Conservation (phyloP, 2,329 filamentous ascomycete species). For the Trichophyton mentagrophytes region DNA sequence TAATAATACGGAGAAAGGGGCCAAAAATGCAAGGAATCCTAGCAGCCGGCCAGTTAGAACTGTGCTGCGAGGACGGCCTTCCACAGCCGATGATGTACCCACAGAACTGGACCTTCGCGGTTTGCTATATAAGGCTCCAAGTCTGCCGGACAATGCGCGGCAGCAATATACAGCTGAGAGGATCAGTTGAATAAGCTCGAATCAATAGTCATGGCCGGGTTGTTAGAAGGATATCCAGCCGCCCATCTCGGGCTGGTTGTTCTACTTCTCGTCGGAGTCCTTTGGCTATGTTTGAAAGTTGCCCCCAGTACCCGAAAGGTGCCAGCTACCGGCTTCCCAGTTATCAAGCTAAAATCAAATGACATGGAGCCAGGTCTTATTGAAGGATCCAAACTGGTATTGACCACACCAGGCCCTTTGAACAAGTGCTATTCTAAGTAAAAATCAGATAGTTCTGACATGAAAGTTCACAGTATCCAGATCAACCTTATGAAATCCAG, state of each 20-base stretch:
- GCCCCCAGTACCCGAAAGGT: neutral
- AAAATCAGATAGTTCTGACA: neutral
- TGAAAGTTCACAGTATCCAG: neutral
- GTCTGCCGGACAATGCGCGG: too few species aligned
- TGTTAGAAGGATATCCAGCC: neutral
- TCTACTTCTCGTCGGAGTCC: neutral
- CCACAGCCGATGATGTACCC: too few species aligned
- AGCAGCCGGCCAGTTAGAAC: too few species aligned
- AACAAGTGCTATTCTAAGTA: neutral
- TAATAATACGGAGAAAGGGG: too few species aligned
- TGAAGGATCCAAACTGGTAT: neutral
- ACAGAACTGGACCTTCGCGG: too few species aligned
- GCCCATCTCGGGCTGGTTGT: neutral
- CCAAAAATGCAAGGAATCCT: too few species aligned
- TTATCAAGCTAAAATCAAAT: neutral
- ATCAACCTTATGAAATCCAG: neutral
- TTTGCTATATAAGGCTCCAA: too few species aligned
- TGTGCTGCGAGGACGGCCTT: too few species aligned
- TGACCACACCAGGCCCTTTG: neutral
- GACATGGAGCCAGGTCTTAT: neutral
- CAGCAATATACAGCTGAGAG: too few species aligned
- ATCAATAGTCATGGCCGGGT: neutral
- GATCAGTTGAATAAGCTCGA: too few species aligned
- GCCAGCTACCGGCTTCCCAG: neutral
- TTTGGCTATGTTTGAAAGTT: neutral